Conservation (phyloP, 371 early-diverging fungal species). For the Mortierella polycephala region DNA sequence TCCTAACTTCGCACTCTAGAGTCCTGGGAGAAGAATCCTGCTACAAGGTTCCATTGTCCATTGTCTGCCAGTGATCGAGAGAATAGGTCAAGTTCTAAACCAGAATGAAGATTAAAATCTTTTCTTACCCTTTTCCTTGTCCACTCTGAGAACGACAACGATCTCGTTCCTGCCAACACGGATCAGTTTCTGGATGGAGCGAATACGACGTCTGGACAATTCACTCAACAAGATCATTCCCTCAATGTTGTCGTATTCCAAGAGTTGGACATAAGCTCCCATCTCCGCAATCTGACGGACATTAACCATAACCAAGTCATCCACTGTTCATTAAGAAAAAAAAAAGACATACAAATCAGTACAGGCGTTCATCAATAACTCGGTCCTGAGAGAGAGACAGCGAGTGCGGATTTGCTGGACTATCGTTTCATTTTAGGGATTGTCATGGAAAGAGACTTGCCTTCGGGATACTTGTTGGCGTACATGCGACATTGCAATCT, state of each 20-base stretch:
- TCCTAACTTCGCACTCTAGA: not conserved
- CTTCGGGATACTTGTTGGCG: slow-evolving; percentile 94
- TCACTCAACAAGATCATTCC: slow-evolving; percentile 99
- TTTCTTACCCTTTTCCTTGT: slow-evolving; percentile 94
- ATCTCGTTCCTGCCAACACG: slow-evolving; percentile 98
- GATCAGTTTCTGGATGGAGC: slow-evolving; percentile 97
- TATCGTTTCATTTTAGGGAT: no score
- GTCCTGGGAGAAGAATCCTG: no score
- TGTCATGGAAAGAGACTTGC: not conserved
- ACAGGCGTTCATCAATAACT: not conserved
- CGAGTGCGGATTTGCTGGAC: not conserved
- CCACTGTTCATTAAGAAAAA: slow-evolving; percentile 62
- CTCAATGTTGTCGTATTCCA: slow-evolving; percentile 93
- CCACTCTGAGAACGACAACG: slow-evolving; percentile 97
- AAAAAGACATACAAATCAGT: not conserved
- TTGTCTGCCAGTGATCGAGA: no score
- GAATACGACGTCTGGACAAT: slow-evolving; percentile 96
- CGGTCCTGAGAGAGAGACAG: not conserved
- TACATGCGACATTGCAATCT: slow-evolving; percentile 89
- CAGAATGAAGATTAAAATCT: no score
- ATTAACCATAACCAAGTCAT: slow-evolving; percentile 98
- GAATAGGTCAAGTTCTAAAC: no score
- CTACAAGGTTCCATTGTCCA: no score
- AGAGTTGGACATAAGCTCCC: slow-evolving; percentile 97
- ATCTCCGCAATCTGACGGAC: slow-evolving; percentile 97